Base-by-base conservation (phyloP, 2,329 filamentous ascomycete species). In the Trichoderma afroharzianum region DNA sequence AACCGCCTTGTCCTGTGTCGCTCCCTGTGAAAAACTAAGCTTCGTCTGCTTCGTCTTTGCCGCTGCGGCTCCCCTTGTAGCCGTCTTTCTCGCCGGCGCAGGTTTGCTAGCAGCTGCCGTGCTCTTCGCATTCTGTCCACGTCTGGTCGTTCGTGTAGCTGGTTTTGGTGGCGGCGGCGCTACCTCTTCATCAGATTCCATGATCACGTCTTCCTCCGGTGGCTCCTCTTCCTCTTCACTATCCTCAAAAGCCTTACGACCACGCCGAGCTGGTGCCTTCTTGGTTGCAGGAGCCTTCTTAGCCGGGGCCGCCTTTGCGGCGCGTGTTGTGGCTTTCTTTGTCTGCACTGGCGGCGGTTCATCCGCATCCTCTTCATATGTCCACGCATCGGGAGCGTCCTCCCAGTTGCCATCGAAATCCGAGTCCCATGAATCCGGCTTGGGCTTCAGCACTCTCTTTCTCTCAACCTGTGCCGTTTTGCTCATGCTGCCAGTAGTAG, bases 391-490 rank as follows among this genome's bases (percentile, higher is more conserved):
- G 0, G 92, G 89, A 72, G 94, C 90, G 62, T 96, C 92, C 72
- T 92, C 92, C 95, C 95, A 98, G 64, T 87, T 86, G 0, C 95
- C 96, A 63, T 97, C 92, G 30, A 95, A 83, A 74, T 98, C 95
- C n/a, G 90, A 93, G 78, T 98, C 94, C 94, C 95, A 98, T 3
- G 85, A 86, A 12, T 89, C 87, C 1, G 95, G 95, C 79, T 91
- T 93, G 0, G 93, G 91, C 78, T 93, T 95, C 72, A 93, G 85
- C 8, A 81, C 76, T 6, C 81, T 77, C 39, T 79, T 80, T 14
- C 78, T 74, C 85, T 89, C 71, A 53, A 73, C 59, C 36, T n/a
- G 30, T 14, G 43, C 69, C 72, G 14, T 61, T 76, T 85, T 87
- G 57, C 63, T 81, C 75, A 77, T 81, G 88, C 47, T 89, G 79